Evolutionary conservation across 2,329 filamentous ascomycete genomes (phyloP), one percentile per base, ranked within the genome.

Genomic region (Hymenoscyphus albidus): DNA sequence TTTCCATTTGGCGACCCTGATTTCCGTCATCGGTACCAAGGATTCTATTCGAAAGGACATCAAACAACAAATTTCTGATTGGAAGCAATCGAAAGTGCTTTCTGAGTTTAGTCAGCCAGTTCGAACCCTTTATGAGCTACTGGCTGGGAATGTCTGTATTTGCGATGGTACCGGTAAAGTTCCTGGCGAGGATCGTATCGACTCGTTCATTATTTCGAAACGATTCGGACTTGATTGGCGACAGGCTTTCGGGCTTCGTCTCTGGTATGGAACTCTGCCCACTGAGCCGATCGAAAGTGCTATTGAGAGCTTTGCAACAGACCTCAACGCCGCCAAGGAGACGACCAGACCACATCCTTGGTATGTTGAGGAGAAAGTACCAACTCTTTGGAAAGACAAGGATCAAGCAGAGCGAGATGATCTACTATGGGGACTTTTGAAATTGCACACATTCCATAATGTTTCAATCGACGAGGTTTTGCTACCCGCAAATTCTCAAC

Each of bases 191-290:
- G 92, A 98, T 77, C 88, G 90, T 56, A 84, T 89, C 48, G 84
- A 88, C 14, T 89, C 89, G 0, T 97, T 99, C 74, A 83, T 88
- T 62, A 91, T 99, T 69, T 91, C 92, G 0, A 85, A 90, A 71
- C 88, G 88, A 58, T 99, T 97, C 75, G 87, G 87, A 4, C 82
- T 99, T 42, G 91, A 96, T 75, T 99, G 95, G 95, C 88, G 92
- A 76, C 93, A 96, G 74, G 89, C 93, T 0, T 97, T 99, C 76
- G 94, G 92, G 12, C 82, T 99, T 59, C 88, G 93, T 55, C 81
- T 99, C 1, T 98, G 93, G 91, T 99, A 97, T 76, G 88, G 88
- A 56, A 90, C 88, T 51, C 82, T 85, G 2, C 80, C 85, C 40
- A 82, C 87, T 48, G 89, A 93, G 56, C 83, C 87, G 42, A 82